phyloP scores from a whole-genome alignment of 2,329 filamentous ascomycete species.

The Dendryphion nanum region DNA sequence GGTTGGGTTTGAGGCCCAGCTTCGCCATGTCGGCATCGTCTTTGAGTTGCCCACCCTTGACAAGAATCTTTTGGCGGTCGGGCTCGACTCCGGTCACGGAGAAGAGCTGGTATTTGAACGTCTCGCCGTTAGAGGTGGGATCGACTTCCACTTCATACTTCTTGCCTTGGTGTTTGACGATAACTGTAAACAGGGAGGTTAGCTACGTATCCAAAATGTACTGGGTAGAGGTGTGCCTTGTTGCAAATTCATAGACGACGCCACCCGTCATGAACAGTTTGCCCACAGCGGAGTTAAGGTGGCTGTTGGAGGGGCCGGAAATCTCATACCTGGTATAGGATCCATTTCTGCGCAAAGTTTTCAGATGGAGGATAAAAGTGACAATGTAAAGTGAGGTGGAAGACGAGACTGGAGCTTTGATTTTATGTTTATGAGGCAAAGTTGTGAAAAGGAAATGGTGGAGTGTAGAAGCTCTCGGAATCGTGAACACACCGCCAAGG shows the following conservation, averaged over 20 bases:
- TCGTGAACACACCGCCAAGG: neutral
- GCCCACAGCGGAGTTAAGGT: too few relatives aligned
- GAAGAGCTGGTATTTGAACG: constrained; percentile 93
- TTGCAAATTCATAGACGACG: too few relatives aligned
- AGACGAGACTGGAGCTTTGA: neutral
- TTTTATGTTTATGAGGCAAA: constrained; percentile 5
- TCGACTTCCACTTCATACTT: constrained; percentile 94
- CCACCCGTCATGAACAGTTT: too few relatives aligned
- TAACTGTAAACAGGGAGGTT: too few relatives aligned
- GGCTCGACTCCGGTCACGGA: constrained; percentile 95
- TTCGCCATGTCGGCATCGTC: constrained; percentile 86
- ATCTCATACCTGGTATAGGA: constrained; percentile 35
- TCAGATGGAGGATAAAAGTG: neutral
- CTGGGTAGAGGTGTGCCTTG: too few relatives aligned
- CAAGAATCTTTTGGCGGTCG: constrained; percentile 90
- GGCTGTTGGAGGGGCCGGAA: neutral
- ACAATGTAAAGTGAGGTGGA: neutral
- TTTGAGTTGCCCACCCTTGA: constrained; percentile 93
- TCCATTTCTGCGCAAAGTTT: too few relatives aligned
- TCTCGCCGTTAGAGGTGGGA: constrained; percentile 77
- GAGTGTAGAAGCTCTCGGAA: constrained; percentile 5
- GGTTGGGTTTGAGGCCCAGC: constrained; percentile 80
- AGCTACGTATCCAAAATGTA: too few relatives aligned
- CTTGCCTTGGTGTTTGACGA: constrained; percentile 93
- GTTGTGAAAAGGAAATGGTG: neutral